phyloP scores from a whole-genome alignment of 208 protist genomes.

The Tritrichomonas foetus region DNA sequence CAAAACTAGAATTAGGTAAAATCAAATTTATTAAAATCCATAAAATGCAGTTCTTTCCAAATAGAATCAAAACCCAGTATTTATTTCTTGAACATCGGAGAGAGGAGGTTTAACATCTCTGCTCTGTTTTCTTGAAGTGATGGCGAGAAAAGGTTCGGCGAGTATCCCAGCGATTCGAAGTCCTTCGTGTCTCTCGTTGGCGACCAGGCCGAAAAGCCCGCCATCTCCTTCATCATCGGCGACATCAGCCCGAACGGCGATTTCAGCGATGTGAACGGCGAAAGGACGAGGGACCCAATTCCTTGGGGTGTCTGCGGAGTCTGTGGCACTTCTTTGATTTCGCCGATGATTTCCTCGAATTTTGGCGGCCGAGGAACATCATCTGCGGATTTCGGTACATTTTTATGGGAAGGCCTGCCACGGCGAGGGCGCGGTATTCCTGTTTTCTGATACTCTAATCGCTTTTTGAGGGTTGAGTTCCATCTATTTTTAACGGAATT shows the following conservation, averaged over 20 bases:
- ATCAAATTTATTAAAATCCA: too few relatives aligned
- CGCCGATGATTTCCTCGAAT: constrained; percentile 7
- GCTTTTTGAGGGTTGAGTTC: constrained; percentile 55
- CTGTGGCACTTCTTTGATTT: neutral
- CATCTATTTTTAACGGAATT: constrained; percentile 61
- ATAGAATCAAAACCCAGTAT: too few relatives aligned
- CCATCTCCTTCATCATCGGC: neutral
- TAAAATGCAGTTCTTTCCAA: too few relatives aligned
- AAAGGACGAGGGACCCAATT: neutral
- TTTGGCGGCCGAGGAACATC: constrained; percentile 8
- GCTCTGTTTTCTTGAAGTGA: neutral
- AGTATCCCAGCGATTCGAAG: neutral
- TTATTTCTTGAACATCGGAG: neutral
- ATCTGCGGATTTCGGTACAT: constrained; percentile 27
- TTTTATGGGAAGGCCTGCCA: neutral
- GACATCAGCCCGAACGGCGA: neutral
- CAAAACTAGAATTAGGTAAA: too few relatives aligned
- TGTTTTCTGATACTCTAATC: constrained; percentile 24
- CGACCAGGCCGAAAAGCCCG: neutral
- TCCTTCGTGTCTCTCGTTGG: neutral
- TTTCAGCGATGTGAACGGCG: neutral
- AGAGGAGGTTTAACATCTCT: neutral
- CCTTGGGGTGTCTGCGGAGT: neutral
- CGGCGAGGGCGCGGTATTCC: neutral
- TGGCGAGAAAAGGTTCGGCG: neutral